Conservation (phyloP, 2,329 filamentous ascomycete genomes). For the Penicillium sp. region DNA sequence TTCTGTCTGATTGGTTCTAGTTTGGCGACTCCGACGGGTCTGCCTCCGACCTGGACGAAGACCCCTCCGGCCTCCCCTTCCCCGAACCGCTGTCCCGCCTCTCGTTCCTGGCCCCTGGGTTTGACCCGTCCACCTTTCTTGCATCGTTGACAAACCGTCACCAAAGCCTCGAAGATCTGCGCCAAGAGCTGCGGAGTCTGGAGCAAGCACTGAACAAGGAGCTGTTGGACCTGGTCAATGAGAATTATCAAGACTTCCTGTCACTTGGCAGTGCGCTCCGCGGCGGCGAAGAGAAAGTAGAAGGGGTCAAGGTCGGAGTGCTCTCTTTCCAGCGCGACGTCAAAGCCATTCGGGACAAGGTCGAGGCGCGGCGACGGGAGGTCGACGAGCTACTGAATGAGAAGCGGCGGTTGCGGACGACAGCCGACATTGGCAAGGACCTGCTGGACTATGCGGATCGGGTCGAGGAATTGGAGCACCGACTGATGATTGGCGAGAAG, state of each 20-base stretch:
- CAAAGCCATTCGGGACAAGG: constrained; percentile 68
- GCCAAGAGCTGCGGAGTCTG: constrained; percentile 79
- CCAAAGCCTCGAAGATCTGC: constrained; percentile 92
- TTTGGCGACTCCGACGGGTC: constrained; percentile 51
- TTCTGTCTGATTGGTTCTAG: constrained; percentile 25
- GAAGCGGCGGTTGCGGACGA: constrained; percentile 62
- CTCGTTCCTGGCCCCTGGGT: constrained; percentile 77
- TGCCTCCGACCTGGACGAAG: constrained; percentile 58
- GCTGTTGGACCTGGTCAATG: constrained; percentile 90
- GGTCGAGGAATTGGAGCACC: constrained; percentile 65
- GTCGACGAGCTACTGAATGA: constrained; percentile 66
- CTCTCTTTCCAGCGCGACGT: constrained; percentile 83
- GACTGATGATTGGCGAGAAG: constrained; percentile 64
- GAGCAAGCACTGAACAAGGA: constrained; percentile 80
- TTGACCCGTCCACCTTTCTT: constrained; percentile 81
- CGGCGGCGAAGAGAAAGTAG: constrained; percentile 88
- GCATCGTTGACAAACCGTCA: constrained; percentile 82
- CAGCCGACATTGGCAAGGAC: constrained; percentile 63
- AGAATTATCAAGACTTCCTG: constrained; percentile 90
- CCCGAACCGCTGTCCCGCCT: constrained; percentile 78
- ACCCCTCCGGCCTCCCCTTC: constrained; percentile 73
- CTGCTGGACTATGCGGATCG: constrained; percentile 49
- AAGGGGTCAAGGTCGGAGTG: constrained; percentile 84
- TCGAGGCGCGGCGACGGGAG: constrained; percentile 65
- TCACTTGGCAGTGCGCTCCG: constrained; percentile 77